phyloP scores from a whole-genome alignment of 1,284 basidiomycete genomes.

The Fomes fomentarius region DNA sequence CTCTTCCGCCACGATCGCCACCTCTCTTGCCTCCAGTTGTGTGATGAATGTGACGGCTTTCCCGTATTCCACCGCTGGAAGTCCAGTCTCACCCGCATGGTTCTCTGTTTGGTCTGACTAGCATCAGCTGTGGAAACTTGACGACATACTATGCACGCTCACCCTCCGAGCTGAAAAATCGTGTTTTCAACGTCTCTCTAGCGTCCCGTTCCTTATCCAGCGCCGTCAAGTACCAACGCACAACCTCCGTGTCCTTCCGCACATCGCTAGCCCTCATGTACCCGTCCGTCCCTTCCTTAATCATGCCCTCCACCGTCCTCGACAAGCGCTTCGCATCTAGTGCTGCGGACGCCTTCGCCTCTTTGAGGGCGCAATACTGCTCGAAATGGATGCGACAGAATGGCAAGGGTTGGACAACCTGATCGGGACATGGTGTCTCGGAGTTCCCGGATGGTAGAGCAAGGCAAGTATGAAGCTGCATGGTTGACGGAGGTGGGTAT shows the following conservation, averaged over 20 bases:
- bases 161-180: not conserved
- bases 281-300: not conserved
- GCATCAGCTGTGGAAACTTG: too few relatives aligned
- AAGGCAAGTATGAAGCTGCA: too few relatives aligned
- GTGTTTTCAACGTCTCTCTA: not conserved
- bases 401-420: not conserved
- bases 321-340: not conserved
- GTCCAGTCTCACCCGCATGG: too few relatives aligned
- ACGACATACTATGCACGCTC: not conserved
- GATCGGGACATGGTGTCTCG: too few relatives aligned
- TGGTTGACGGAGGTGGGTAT: too few relatives aligned
- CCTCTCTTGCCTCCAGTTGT: too few relatives aligned
- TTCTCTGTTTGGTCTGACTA: too few relatives aligned
- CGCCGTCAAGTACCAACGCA: not conserved
- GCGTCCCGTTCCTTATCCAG: not conserved
- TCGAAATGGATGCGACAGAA: not conserved
- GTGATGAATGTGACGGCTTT: too few relatives aligned
- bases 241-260: not conserved
- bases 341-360: not conserved
- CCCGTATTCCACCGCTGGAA: too few relatives aligned
- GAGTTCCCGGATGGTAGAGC: too few relatives aligned
- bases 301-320: not conserved
- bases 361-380: not conserved
- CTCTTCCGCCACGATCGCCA: too few relatives aligned
- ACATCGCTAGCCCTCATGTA: not conserved